These are phyloP conservation scores for Claviceps digitariae DNA, from an alignment of 2,329 filamentous ascomycete species.

Conservation along the genomic window DNA sequence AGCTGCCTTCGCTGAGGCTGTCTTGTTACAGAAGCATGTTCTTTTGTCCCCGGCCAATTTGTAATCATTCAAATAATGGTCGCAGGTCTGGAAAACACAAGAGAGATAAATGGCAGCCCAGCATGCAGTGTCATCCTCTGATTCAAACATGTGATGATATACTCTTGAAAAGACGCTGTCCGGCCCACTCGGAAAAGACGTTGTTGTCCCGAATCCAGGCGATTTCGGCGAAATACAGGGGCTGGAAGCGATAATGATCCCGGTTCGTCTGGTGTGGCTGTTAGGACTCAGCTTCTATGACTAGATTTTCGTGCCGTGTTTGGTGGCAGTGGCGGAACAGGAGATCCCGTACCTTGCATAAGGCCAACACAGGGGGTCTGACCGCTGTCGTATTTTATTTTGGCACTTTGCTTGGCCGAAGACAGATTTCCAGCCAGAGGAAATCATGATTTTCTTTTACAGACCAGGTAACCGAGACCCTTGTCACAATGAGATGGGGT, in stretches of 20 bases:
- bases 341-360: constrained; percentile 2
- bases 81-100: background rate
- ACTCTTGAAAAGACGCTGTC: background rate
- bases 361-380: background rate
- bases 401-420: background rate
- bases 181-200: background rate
- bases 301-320: background rate
- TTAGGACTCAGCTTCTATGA: background rate
- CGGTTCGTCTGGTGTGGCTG: constrained; percentile 1
- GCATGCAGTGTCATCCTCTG: background rate
- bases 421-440: background rate
- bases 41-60: background rate
- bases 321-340: background rate
- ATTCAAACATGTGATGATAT: background rate
- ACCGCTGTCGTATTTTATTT: background rate
- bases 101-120: background rate
- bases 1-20: background rate
- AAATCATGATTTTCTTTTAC: background rate
- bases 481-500: background rate
- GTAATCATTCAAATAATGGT: background rate
- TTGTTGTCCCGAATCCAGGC: background rate
- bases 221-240: background rate
- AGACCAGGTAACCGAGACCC: background rate
- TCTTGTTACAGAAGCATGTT: background rate
- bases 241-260: background rate